These are phyloP conservation scores for Lenwebbia sp. DNA, from an alignment of 345 rosid species.

Conservation along the genomic window DNA sequence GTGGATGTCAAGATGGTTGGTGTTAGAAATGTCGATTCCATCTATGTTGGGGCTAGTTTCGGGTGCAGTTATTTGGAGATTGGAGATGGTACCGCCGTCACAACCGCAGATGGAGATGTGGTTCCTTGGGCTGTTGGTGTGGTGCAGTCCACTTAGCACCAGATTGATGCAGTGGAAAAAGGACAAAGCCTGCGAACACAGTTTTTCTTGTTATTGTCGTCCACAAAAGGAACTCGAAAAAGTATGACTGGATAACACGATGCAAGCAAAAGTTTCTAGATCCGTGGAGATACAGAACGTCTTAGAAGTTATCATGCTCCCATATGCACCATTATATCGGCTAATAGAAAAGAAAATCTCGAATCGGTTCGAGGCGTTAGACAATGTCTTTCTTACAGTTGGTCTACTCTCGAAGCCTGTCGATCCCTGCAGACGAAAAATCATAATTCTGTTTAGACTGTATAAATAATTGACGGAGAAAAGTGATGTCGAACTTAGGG, in stretches of 20 bases:
- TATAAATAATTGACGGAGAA: not conserved
- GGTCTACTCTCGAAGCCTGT: not conserved
- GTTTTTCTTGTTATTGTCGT: not conserved
- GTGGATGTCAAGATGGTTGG: slow-evolving; percentile 4
- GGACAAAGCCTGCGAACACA: slow-evolving; percentile 1
- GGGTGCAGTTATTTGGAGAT: slow-evolving; percentile 24
- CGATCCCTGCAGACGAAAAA: not conserved
- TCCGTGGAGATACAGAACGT: not conserved
- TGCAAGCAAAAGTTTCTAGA: not conserved
- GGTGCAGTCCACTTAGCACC: slow-evolving; percentile 4
- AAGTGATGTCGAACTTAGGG: not conserved
- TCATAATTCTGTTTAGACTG: not conserved
- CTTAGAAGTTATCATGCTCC: not conserved
- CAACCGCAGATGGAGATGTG: slow-evolving; percentile 8
- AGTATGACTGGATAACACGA: too few species aligned
- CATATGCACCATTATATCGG: not conserved
- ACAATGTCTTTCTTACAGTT: not conserved
- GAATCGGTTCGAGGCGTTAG: not conserved
- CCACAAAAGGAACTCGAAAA: not conserved
- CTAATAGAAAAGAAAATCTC: not conserved
- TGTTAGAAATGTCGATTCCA: slow-evolving; percentile 17
- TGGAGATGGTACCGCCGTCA: slow-evolving; percentile 6
- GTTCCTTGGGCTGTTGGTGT: slow-evolving; percentile 9
- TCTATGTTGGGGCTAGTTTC: slow-evolving; percentile 32
- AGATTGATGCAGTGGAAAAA: slow-evolving; percentile 11